Base-by-base conservation (phyloP, 352 stramenopile species). In the Pythium folliculosum region DNA sequence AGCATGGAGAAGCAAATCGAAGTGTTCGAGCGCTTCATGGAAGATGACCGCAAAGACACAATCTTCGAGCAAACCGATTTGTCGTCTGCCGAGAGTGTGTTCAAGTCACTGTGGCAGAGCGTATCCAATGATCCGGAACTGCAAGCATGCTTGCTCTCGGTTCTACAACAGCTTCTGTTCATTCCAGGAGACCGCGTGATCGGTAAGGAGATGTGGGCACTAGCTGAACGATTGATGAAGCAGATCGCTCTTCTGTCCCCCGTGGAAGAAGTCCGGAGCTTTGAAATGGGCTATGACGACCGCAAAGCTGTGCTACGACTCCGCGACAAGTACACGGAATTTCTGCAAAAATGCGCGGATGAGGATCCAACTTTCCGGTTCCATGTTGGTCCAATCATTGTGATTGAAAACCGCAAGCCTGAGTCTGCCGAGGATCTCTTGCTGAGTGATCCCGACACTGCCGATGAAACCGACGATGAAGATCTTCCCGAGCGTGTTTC, bases 1-100 rank as follows among this genome's bases (percentile, higher is more conserved):
- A 95, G 92, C 62, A 90, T 95, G 78, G 86, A 95, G 60, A 93
- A 92, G 61, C 86, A 95, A 59, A 95, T 95, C 50, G 86, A 95
- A 67, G 86, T 95, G 48, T 95, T 95, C 56, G 86, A 95, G 63
- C 80, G 85, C 17, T 95, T 95, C 51, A 93, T 93, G 86, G 86
- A 93, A 60, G 86, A 95, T 45, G 86, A 95, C 61, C 86, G 86
- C 16, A 93, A 93, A 75, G 81, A 93, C 66, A 93, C 86, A 14
- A 91, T 95, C 59, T 95, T 91, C 70, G 83, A 91, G 50, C 72
- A 82, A 38, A 95, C 86, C 7, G 86, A 95, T 63, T 67, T 95
- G 25, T 77, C 84, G 12, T 91, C 80, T 1, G 63, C 87, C 30
- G 77, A 90, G 25, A 91, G 82, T 56, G 85, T 95, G 2, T 91